Conservation (phyloP, 331 rosid species). For the Phaseolus coccineus region DNA sequence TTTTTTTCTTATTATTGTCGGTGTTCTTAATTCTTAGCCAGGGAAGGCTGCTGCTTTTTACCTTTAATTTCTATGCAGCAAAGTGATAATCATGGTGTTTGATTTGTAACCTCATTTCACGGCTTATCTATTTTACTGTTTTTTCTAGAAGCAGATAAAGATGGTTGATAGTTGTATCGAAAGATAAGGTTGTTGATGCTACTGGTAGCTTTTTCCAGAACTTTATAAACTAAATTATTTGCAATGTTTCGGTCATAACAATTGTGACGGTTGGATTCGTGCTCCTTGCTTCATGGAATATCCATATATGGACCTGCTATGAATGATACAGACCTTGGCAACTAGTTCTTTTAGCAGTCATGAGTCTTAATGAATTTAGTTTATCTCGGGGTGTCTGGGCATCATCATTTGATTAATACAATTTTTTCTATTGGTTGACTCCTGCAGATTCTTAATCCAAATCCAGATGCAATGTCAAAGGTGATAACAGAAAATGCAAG, state of each 20-base stretch:
- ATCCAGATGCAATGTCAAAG: slow-evolving; percentile 99
- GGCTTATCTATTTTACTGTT: slow-evolving; percentile 28
- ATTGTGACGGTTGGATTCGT: neutral
- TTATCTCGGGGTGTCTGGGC: slow-evolving; percentile 8
- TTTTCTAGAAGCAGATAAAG: slow-evolving; percentile 24
- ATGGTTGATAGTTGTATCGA: neutral
- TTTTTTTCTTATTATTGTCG: neutral
- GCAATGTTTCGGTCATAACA: neutral
- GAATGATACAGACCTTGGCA: neutral
- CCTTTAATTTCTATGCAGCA: slow-evolving; percentile 5
- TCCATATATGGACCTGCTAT: neutral
- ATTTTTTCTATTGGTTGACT: too few relatives aligned
- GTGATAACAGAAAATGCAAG: slow-evolving; percentile 98
- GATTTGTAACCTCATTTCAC: neutral
- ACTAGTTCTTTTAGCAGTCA: slow-evolving; percentile 10
- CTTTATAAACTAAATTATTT: neutral
- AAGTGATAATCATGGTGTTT: slow-evolving; percentile 4
- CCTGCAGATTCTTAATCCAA: slow-evolving; percentile 97
- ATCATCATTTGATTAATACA: slow-evolving; percentile 21
- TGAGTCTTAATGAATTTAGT: slow-evolving; percentile 22
- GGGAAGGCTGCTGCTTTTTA: neutral
- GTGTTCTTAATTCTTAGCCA: slow-evolving; percentile 26
- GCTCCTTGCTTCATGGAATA: slow-evolving; percentile 4
- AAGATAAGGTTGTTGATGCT: slow-evolving; percentile 13
- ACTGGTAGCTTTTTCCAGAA: slow-evolving; percentile 2